phyloP scores from a whole-genome alignment of 116 monocot genomes.

The Dioscorea cayenensis region DNA sequence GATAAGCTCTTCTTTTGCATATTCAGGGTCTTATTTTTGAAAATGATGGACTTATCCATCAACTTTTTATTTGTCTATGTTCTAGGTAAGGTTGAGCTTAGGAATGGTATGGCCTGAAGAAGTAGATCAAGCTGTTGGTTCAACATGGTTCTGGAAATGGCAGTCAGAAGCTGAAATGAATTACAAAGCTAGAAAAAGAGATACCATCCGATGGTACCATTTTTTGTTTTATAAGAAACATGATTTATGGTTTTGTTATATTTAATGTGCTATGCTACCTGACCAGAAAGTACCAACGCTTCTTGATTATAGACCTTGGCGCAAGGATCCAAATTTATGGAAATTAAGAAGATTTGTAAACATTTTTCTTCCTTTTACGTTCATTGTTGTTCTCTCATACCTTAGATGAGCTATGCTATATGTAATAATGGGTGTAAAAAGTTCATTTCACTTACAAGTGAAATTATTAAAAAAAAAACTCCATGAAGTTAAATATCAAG shows the following conservation, averaged over 20 bases:
- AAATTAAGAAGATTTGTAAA: slow-evolving; percentile 70
- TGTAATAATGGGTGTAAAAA: no score
- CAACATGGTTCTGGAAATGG: slow-evolving; percentile 86
- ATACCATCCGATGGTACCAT: slow-evolving; percentile 47
- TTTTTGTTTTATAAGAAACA: slow-evolving; percentile 63
- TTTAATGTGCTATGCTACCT: slow-evolving; percentile 49
- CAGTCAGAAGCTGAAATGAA: slow-evolving; percentile 73
- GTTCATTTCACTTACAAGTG: no score
- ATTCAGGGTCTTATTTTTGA: neutral
- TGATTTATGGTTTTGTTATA: slow-evolving; percentile 48
- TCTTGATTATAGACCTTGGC: slow-evolving; percentile 66
- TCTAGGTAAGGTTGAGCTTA: slow-evolving; percentile 63
- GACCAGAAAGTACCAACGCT: slow-evolving; percentile 44
- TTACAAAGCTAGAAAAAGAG: slow-evolving; percentile 42
- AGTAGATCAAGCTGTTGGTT: slow-evolving; percentile 64
- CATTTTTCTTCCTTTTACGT: neutral
- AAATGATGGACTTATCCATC: neutral
- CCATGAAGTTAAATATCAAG: no score
- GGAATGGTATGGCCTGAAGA: slow-evolving; percentile 93
- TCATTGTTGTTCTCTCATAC: neutral
- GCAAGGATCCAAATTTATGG: slow-evolving; percentile 64
- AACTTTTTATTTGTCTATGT: neutral
- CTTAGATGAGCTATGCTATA: no score
- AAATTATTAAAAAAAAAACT: no score
- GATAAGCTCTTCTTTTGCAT: neutral